Conservation (phyloP, 2,329 filamentous ascomycete genomes). For the Aspergillus candidus region DNA sequence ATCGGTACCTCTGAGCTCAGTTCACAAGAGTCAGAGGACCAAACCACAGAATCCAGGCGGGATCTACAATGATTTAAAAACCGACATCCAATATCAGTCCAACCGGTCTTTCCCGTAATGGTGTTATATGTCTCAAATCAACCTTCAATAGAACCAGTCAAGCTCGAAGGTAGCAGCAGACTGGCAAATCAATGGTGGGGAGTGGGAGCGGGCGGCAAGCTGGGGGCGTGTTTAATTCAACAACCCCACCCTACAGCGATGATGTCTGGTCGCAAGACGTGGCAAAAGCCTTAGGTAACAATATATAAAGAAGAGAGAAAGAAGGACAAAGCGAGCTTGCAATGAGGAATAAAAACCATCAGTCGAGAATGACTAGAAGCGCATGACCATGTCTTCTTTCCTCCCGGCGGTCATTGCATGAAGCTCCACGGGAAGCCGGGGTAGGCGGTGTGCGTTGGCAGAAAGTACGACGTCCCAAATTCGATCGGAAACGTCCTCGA, state of each 20-base stretch:
- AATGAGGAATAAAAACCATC: background rate
- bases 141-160: background rate
- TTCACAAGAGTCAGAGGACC: conserved; percentile 9
- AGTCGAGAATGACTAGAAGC: background rate
- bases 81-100: too few species aligned
- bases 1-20: conserved; percentile 15
- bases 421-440: conserved; percentile 13
- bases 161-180: background rate
- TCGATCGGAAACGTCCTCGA: conserved; percentile 14
- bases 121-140: too few species aligned
- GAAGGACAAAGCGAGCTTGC: background rate
- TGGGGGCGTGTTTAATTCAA: conserved; percentile 6
- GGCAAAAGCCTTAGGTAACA: background rate
- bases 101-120: too few species aligned
- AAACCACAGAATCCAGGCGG: conserved; percentile 1
- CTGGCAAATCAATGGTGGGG: conserved; percentile 19
- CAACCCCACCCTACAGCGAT: background rate
- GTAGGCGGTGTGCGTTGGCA: conserved; percentile 23
- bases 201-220: conserved; percentile 20
- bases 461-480: conserved; percentile 25
- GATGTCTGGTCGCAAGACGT: background rate
- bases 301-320: background rate
- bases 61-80: background rate
- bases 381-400: background rate
- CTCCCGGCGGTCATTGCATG: background rate